Conservation (phyloP, 2,329 filamentous ascomycete genomes). For the Fusarium sp. region DNA sequence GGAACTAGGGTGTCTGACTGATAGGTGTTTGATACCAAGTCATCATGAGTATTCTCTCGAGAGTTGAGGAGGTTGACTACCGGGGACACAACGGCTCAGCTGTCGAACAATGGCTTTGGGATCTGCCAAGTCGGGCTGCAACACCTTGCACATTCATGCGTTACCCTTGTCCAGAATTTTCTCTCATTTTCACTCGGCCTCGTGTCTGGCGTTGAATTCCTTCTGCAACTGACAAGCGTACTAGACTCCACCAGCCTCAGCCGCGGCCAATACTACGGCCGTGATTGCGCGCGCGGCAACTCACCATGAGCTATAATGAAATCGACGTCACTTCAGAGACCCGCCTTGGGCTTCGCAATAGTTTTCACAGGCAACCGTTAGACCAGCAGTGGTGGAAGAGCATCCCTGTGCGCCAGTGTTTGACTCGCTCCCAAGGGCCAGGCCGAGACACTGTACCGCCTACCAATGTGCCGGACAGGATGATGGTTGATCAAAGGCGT, state of each 20-base stretch:
- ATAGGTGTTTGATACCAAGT: background rate
- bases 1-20: background rate
- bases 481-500: background rate
- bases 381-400: slow-evolving; percentile 22
- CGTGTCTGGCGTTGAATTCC: slow-evolving; percentile 11
- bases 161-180: background rate
- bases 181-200: background rate
- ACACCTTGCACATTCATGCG: background rate
- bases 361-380: slow-evolving; percentile 18
- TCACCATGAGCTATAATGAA: slow-evolving; percentile 24
- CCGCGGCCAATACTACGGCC: slow-evolving; percentile 17
- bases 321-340: slow-evolving; percentile 22
- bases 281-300: slow-evolving; percentile 31
- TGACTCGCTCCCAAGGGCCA: slow-evolving; percentile 16
- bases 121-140: background rate
- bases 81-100: background rate
- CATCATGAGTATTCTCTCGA: background rate
- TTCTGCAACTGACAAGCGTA: slow-evolving; percentile 2
- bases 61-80: background rate
- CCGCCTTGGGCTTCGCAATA: slow-evolving; percentile 28
- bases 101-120: background rate
- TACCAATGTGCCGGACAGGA: background rate
- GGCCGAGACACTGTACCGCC: slow-evolving; percentile 18
- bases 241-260: slow-evolving; percentile 3
- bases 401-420: background rate